Conservation (phyloP, 225 moss, liverwort and hornwort species). For the Marchantia paleacea region DNA sequence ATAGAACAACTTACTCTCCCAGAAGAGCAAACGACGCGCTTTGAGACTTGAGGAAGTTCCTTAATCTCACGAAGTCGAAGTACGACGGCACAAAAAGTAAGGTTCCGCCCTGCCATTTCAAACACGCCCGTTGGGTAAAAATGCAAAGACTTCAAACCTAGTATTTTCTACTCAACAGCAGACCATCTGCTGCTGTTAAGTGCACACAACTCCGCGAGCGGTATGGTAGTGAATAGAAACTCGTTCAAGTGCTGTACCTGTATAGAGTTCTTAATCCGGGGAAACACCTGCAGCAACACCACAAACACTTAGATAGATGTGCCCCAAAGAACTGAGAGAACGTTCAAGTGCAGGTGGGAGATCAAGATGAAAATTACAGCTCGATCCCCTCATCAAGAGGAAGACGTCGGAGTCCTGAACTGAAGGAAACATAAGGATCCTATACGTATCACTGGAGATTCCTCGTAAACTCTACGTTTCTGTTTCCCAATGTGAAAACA, state of each 20-base stretch:
- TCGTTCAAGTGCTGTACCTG: constrained; percentile 45
- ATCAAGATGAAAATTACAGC: neutral
- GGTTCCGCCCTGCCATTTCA: constrained; percentile 60
- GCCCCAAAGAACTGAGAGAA: neutral
- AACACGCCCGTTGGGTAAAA: neutral
- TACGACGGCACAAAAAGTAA: constrained; percentile 66
- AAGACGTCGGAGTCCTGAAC: no score
- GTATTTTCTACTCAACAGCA: neutral
- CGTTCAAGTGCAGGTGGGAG: neutral
- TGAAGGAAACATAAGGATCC: neutral
- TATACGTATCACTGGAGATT: no score
- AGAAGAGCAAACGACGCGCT: constrained; percentile 81
- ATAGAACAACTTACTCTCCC: constrained; percentile 62
- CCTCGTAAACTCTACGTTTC: no score
- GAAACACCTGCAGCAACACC: constrained; percentile 54
- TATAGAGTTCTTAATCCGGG: constrained; percentile 67
- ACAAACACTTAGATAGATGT: neutral
- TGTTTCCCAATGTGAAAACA: neutral
- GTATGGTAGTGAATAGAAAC: neutral
- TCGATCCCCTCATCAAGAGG: neutral
- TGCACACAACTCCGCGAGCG: neutral
- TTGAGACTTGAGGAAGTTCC: constrained; percentile 79
- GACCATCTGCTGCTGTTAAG: neutral
- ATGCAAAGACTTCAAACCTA: no score
- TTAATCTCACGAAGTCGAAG: constrained; percentile 78